A percentile compares a stretch with the other conserved stretches of the same genome.
These are phyloP conservation scores for Aspergillus indologenus DNA, from an alignment of 495 filamentous ascomycete species.

Conservation along the genomic window DNA sequence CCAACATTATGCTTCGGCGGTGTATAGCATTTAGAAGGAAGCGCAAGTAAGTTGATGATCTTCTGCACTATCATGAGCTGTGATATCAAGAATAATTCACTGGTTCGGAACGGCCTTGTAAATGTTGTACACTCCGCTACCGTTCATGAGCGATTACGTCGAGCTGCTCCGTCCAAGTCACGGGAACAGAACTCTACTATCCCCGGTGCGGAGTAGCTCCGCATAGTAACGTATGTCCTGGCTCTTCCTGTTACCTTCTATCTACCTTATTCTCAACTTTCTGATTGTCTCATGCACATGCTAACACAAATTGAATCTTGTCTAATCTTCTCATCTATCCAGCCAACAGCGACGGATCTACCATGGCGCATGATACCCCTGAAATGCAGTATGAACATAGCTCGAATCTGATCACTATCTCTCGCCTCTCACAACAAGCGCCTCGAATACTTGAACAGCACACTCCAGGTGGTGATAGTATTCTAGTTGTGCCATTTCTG, in stretches of 20 bases:
- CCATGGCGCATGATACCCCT: slow-evolving; percentile 19
- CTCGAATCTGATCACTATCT: slow-evolving; percentile 48
- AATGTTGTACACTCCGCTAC: not conserved
- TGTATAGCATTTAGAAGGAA: no score
- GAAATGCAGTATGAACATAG: slow-evolving; percentile 19
- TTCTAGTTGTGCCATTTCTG: slow-evolving; percentile 38
- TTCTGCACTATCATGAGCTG: not conserved
- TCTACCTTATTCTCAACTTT: no score
- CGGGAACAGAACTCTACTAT: slow-evolving; percentile 5
- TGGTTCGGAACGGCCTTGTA: no score
- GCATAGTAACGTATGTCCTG: no score
- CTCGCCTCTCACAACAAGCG: slow-evolving; percentile 76
- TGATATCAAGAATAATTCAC: not conserved
- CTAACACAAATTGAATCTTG: no score
- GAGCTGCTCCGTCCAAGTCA: slow-evolving; percentile 7
- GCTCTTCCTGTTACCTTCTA: no score
- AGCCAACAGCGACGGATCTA: not conserved
- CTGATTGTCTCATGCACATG: no score
- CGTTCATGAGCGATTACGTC: not conserved
- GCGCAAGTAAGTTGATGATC: not conserved
- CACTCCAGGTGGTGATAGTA: slow-evolving; percentile 44
- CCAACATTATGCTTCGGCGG: slow-evolving; percentile 16
- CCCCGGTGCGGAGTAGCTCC: not conserved
- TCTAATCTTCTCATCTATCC: not conserved
- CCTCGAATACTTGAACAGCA: slow-evolving; percentile 59